phyloP scores from a whole-genome alignment of 2,329 filamentous ascomycete species.

The Arthrinium phaeospermum region DNA sequence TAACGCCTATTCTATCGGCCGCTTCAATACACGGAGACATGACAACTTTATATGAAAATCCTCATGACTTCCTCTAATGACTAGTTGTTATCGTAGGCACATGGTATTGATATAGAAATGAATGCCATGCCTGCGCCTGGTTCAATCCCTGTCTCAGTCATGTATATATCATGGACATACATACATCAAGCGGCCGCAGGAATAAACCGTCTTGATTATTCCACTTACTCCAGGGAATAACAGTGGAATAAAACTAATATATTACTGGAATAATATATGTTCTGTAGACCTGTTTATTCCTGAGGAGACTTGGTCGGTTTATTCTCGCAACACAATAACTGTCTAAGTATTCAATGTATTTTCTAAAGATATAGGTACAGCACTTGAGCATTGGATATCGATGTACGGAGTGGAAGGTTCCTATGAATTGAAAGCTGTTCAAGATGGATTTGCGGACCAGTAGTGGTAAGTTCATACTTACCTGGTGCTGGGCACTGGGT shows the following conservation, averaged over 20 bases:
- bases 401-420: no score
- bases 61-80: not conserved
- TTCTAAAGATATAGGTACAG: not conserved
- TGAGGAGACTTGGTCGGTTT: no score
- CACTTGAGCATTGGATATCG: not conserved
- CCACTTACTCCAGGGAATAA: no score
- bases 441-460: not conserved
- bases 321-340: not conserved
- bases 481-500: not conserved
- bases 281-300: no score
- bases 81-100: not conserved
- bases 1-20: not conserved
- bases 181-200: not conserved
- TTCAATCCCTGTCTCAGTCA: not conserved
- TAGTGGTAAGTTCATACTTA: not conserved
- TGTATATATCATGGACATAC: not conserved
- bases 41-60: not conserved
- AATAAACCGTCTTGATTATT: no score
- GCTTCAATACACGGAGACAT: not conserved
- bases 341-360: not conserved
- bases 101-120: not conserved
- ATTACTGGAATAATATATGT: no score
- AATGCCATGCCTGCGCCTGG: not conserved
- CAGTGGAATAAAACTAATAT: no score
- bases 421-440: not conserved